Percentiles rank a stretch among this genome's conserved stretches.
Evolutionary conservation across 352 stramenopile species (phyloP).

Genomic region (Globisporangium nunn): DNA sequence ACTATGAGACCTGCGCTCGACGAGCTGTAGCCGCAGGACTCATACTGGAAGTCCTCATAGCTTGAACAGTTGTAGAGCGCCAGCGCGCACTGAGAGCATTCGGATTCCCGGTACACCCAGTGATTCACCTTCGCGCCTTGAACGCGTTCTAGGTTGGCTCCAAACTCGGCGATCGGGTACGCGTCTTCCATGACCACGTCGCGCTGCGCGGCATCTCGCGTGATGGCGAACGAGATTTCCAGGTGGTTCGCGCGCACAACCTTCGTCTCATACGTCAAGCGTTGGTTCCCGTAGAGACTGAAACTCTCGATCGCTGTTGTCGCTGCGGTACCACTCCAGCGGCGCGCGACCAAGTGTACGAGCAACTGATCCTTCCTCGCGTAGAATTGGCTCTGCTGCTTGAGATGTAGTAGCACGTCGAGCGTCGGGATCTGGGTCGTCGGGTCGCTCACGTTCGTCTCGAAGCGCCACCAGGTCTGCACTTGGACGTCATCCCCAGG

Average conservation of each 20-base stretch:
- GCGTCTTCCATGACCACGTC: constrained; percentile 16
- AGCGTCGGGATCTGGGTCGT: constrained; percentile 1
- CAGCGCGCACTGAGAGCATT: constrained; percentile 2
- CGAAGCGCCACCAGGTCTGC: constrained; percentile 23
- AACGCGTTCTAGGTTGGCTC: not conserved
- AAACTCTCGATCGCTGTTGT: constrained; percentile 18
- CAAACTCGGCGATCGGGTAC: constrained; percentile 13
- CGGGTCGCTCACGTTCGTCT: not conserved
- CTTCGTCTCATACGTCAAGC: constrained; percentile 8
- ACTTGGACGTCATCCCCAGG: not conserved
- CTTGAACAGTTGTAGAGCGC: constrained; percentile 13
- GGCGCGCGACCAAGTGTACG: constrained; percentile 14
- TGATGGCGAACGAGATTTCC: constrained; percentile 16
- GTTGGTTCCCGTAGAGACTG: constrained; percentile 25
- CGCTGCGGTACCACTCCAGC: not conserved
- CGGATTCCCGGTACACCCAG: constrained; percentile 6
- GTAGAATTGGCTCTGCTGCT: constrained; percentile 24
- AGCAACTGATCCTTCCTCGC: constrained; percentile 22
- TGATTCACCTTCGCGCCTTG: not conserved
- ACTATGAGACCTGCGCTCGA: not conserved
- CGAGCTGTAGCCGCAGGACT: constrained; percentile 7
- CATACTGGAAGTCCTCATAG: not conserved
- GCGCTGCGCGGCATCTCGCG: not conserved
- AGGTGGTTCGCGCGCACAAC: constrained; percentile 7
- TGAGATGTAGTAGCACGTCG: constrained; percentile 24